Conservation (phyloP, 2,329 filamentous ascomycete species). For the Fusarium circinatum region DNA sequence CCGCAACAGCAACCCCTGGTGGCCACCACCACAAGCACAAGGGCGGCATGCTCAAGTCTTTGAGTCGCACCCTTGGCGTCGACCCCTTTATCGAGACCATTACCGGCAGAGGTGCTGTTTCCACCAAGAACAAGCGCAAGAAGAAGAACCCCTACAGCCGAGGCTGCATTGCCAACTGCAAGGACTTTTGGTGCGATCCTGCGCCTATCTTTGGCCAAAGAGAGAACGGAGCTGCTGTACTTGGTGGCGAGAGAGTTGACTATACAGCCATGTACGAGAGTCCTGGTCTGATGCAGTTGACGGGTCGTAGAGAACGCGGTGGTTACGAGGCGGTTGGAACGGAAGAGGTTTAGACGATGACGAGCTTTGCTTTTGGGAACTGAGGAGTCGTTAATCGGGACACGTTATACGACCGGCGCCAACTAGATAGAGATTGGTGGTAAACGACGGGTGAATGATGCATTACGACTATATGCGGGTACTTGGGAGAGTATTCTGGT, state of each 20-base stretch:
- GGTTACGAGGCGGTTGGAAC: conserved; percentile 72
- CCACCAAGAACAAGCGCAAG: conserved; percentile 62
- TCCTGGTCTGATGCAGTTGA: conserved; percentile 72
- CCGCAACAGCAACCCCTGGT: conserved; percentile 56
- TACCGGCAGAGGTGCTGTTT: conserved; percentile 80
- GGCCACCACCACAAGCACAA: conserved; percentile 65
- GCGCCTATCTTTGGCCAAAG: conserved; percentile 81
- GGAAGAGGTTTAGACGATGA: conserved; percentile 57
- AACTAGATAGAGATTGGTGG: conserved; percentile 22
- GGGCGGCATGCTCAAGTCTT: conserved; percentile 77
- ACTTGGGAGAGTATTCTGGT: conserved; percentile 10
- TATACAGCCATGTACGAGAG: conserved; percentile 92
- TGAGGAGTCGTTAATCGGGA: conserved; percentile 11
- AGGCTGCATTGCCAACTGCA: conserved; percentile 88
- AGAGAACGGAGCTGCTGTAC: conserved; percentile 77
- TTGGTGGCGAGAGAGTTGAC: conserved; percentile 84
- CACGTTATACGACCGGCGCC: conserved; percentile 21
- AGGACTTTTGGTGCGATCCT: conserved; percentile 95
- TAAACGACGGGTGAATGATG: conserved; percentile 33
- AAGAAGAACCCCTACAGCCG: conserved; percentile 85
- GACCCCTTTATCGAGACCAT: conserved; percentile 96
- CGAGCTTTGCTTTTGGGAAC: conserved; percentile 1
- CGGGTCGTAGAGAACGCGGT: conserved; percentile 60
- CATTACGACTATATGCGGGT: conserved; percentile 33
- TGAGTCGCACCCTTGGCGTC: conserved; percentile 86